phyloP scores from a whole-genome alignment of 441 rosid genomes.

The Jatropha podagrica region DNA sequence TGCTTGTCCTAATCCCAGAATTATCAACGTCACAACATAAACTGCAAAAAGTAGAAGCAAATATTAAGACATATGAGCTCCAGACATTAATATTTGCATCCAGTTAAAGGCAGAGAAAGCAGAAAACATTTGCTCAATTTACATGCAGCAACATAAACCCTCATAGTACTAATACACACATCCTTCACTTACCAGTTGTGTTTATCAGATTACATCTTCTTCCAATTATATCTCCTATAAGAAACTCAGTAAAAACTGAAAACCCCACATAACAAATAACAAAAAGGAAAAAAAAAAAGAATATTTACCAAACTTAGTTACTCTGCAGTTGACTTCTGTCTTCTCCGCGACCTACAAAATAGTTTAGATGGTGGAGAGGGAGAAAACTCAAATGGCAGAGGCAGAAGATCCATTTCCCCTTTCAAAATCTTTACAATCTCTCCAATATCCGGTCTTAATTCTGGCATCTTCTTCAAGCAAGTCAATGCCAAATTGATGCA shows the following conservation, averaged over 20 bases:
- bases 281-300: slow-evolving; percentile 19
- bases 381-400: slow-evolving; percentile 71
- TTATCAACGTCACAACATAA: not conserved
- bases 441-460: slow-evolving; percentile 74
- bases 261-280: slow-evolving; percentile 11
- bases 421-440: slow-evolving; percentile 73
- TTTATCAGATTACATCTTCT: slow-evolving; percentile 9
- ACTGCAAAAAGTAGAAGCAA: not conserved
- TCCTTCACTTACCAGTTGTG: slow-evolving; percentile 6
- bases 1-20: not conserved
- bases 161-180: not conserved
- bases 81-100: slow-evolving; percentile 14
- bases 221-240: slow-evolving; percentile 4
- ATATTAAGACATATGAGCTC: not conserved
- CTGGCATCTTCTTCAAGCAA: slow-evolving; percentile 86
- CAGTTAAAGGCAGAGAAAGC: slow-evolving; percentile 14
- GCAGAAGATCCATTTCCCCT: slow-evolving; percentile 79
- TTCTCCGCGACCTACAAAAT: slow-evolving; percentile 51
- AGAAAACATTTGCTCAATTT: slow-evolving; percentile 21
- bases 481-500: slow-evolving; percentile 80
- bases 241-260: slow-evolving; percentile 12
- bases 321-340: slow-evolving; percentile 50
- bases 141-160: slow-evolving; percentile 13
- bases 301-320: slow-evolving; percentile 28
- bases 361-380: slow-evolving; percentile 82